These are phyloP conservation scores for Rhododendron vialii DNA, from an alignment of 148 eudicot genomes.

Conservation along the genomic window DNA sequence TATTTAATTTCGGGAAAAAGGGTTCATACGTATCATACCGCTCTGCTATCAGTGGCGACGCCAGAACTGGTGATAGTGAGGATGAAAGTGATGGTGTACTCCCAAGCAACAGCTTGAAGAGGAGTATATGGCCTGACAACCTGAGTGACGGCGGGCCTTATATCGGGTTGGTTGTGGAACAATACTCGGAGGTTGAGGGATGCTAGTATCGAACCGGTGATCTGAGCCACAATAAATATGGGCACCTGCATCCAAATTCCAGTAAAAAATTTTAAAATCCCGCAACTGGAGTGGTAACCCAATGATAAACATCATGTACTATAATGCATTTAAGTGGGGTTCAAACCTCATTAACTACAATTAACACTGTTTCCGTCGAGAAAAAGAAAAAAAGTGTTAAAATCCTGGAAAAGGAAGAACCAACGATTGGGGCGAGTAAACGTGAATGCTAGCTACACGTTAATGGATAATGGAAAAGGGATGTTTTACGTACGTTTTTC, in stretches of 20 bases:
- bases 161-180: constrained; percentile 26
- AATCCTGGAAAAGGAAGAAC: background rate
- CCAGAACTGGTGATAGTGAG: constrained; percentile 32
- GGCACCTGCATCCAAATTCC: constrained; percentile 17
- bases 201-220: constrained; percentile 39
- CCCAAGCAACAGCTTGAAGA: constrained; percentile 39
- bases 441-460: background rate
- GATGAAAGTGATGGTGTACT: constrained; percentile 36
- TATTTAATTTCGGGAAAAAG: background rate
- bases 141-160: constrained; percentile 26
- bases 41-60: constrained; percentile 35
- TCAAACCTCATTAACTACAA: too few species aligned
- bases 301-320: too few species aligned
- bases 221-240: constrained; percentile 32
- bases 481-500: background rate
- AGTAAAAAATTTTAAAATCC: background rate
- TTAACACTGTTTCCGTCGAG: too few species aligned
- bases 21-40: constrained; percentile 15
- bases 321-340: too few species aligned
- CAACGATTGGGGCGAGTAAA: background rate
- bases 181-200: constrained; percentile 31
- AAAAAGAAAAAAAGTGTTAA: too few species aligned
- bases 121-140: constrained; percentile 22
- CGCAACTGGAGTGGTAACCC: background rate
- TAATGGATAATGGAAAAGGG: background rate